Base-by-base conservation (phyloP, 352 stramenopile genomes). In the Phytophthora palmivora region DNA sequence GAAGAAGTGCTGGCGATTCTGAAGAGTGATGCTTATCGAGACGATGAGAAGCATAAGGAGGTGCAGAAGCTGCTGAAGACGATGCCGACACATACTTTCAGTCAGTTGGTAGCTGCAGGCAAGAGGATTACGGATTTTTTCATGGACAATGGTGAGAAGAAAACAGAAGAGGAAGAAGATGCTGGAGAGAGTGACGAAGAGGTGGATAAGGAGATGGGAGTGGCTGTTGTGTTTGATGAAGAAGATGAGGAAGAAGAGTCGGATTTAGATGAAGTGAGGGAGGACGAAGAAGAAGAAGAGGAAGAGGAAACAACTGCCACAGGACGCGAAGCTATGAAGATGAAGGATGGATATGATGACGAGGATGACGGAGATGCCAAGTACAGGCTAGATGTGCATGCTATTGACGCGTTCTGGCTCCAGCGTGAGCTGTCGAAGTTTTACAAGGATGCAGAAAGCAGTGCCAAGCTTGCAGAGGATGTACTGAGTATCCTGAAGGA, bases 351-450 rank as follows among this genome's bases (percentile, higher is more conserved):
- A 14, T 81, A 87, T 30, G 74, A 88, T 12, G 83, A 89, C 3
- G 78, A 92, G 36, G 82, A 90, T n/a, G 76, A 85, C 0, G 63
- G 48, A 34, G 78, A 95, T 38, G 78, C 71, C 22, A 84, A 80
- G 57, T 90, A 94, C 44, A 73, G 88, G 19, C 76, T 99, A 4
- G 91, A 89, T 10, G 94, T 98, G 8, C 92, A 99, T 60, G 91
- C 97, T 58, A 99, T 99, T 54, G 97, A 99, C 76, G 97, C 97
- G 1, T 98, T 99, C 77, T 99, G 96, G 91, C 76, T 99, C 2
- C 97, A 99, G 74, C 89, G 97, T 19, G 84, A 98, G 69, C 77
- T 99, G 14, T 95, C 92, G 19, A 93, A 96, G 54, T 98, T 95
- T 63, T 98, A 98, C 65, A 94, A 96, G 21, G 97, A 99, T 73